Evolutionary conservation across 2,329 filamentous ascomycete genomes (phyloP).

Genomic region (Davidsoniella neocaledoniae): DNA sequence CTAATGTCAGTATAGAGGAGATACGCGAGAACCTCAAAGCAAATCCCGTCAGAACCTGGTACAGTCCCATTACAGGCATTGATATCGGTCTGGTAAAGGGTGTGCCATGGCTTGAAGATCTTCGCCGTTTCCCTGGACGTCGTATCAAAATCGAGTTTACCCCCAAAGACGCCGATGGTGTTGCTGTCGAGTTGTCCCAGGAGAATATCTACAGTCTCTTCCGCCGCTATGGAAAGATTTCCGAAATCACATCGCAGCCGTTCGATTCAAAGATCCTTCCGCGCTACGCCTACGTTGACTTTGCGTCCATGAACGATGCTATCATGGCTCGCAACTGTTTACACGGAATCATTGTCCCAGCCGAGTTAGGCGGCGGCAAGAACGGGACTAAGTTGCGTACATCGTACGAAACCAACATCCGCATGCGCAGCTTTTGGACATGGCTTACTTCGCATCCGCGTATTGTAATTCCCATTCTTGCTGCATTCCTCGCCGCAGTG

Average conservation of each 20-base stretch:
- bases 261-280: constrained; percentile 75
- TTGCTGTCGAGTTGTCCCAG: constrained; percentile 61
- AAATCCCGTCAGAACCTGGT: constrained; percentile 70
- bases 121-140: constrained; percentile 64
- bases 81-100: constrained; percentile 60
- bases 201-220: constrained; percentile 80
- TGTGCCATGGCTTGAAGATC: constrained; percentile 83
- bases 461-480: constrained; percentile 69
- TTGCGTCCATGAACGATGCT: constrained; percentile 53
- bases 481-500: constrained; percentile 63
- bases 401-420: constrained; percentile 66
- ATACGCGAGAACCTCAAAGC: constrained; percentile 48
- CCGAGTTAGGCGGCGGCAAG: constrained; percentile 56
- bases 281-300: constrained; percentile 65
- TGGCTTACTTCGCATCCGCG: constrained; percentile 77
- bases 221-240: constrained; percentile 75
- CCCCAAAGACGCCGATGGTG: constrained; percentile 31
- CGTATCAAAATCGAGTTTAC: constrained; percentile 74
- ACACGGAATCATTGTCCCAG: constrained; percentile 61
- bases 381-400: constrained; percentile 61
- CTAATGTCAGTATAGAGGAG: constrained; percentile 21
- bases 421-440: constrained; percentile 64
- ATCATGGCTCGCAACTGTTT: constrained; percentile 86
- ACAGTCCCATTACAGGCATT: constrained; percentile 63
- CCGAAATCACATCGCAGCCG: constrained; percentile 67